Conservation (phyloP, 768 basidiomycete species). For the Gloeostereum incarnatum region DNA sequence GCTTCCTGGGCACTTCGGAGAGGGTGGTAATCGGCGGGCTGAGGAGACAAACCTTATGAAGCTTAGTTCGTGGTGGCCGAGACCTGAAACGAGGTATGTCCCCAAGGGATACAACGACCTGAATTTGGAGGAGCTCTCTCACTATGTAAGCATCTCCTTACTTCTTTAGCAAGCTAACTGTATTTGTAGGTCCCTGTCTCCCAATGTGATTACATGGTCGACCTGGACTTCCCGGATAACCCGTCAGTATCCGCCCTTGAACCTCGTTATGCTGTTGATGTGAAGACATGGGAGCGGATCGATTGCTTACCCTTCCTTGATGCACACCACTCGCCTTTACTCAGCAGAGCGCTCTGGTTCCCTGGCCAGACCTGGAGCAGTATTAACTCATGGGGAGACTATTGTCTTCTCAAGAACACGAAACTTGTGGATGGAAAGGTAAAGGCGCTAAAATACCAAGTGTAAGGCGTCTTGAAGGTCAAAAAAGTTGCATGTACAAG, state of each 20-base stretch:
- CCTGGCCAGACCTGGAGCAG: constrained; percentile 64
- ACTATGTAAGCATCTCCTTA: constrained; percentile 49
- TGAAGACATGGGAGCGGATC: constrained; percentile 72
- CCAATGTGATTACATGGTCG: constrained; percentile 84
- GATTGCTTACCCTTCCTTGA: constrained; percentile 81
- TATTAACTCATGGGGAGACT: constrained; percentile 78
- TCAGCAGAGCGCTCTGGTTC: constrained; percentile 75
- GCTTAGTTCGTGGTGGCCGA: constrained; percentile 35
- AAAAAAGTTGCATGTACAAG: too few species aligned
- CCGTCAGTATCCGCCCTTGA: constrained; percentile 48
- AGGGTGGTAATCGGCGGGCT: constrained; percentile 18
- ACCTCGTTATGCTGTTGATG: constrained; percentile 70
- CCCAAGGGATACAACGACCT: constrained; percentile 76
- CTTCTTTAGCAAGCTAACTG: constrained; percentile 6
- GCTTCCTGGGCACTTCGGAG: constrained; percentile 75
- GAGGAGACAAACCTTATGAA: constrained; percentile 16
- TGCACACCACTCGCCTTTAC: constrained; percentile 54
- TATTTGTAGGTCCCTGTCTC: constrained; percentile 50
- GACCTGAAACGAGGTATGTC: constrained; percentile 51
- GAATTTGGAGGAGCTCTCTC: constrained; percentile 69
- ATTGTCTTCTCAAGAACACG: constrained; percentile 74
- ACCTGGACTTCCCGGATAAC: constrained; percentile 77
- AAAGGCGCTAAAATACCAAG: constrained; percentile 4
- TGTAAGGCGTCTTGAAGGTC: too few species aligned
- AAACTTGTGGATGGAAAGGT: constrained; percentile 26